phyloP scores from a whole-genome alignment of 208 protist genomes.

The Phytomonas francai region DNA sequence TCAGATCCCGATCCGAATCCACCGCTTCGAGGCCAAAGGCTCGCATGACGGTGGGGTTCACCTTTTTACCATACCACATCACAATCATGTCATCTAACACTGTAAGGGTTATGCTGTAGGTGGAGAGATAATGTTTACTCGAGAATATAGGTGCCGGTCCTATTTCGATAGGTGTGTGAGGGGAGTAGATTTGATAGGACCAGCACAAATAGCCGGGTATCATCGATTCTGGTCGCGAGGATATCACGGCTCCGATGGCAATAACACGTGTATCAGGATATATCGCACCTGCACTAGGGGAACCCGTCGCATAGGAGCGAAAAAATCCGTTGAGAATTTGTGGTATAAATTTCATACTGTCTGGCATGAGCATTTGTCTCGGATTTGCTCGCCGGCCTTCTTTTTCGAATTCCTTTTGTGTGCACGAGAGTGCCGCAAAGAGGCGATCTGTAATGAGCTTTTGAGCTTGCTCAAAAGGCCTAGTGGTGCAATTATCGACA shows the following conservation, averaged over 20 bases:
- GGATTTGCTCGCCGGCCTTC: constrained; percentile 27
- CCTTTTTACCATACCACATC: constrained; percentile 61
- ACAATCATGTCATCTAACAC: constrained; percentile 51
- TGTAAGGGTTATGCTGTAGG: constrained; percentile 55
- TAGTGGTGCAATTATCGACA: constrained; percentile 48
- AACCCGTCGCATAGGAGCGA: constrained; percentile 40
- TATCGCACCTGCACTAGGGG: constrained; percentile 31
- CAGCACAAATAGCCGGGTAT: constrained; percentile 63
- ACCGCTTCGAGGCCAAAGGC: constrained; percentile 32
- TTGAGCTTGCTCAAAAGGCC: constrained; percentile 54
- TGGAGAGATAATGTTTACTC: constrained; percentile 42
- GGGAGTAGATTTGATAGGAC: constrained; percentile 62
- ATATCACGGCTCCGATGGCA: constrained; percentile 68
- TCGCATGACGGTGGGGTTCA: constrained; percentile 27
- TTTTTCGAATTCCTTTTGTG: constrained; percentile 34
- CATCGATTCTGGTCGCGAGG: constrained; percentile 48
- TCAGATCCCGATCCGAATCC: constrained; percentile 11
- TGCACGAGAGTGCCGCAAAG: constrained; percentile 29
- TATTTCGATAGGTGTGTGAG: constrained; percentile 32
- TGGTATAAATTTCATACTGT: constrained; percentile 69
- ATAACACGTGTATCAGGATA: constrained; percentile 63
- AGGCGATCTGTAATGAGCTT: constrained; percentile 49
- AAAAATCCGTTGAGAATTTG: constrained; percentile 79
- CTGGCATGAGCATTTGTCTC: constrained; percentile 52
- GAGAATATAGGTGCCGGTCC: constrained; percentile 51